phyloP scores from a whole-genome alignment of 2,329 filamentous ascomycete genomes.

The Sporothrix variecibatus region DNA sequence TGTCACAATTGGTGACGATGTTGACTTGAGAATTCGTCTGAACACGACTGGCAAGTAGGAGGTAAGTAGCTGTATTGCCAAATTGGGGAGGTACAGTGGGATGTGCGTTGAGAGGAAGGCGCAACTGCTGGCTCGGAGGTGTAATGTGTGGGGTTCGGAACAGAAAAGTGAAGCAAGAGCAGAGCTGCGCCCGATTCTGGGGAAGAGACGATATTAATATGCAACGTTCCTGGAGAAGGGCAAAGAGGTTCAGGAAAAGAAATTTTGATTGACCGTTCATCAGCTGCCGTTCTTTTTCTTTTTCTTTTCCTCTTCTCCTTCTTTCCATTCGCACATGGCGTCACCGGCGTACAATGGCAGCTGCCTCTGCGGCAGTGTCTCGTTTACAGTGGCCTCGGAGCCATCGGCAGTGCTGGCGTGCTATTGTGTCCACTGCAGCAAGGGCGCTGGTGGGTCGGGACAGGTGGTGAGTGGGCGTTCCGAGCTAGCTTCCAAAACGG shows the following conservation, averaged over 20 bases:
- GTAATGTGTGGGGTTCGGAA: background rate
- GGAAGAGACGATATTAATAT: background rate
- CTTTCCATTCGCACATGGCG: background rate
- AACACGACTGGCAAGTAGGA: background rate
- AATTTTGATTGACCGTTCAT: background rate
- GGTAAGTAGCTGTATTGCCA: background rate
- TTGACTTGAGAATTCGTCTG: background rate
- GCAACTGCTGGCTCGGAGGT: background rate
- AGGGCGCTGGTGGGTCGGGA: background rate
- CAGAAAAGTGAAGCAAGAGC: background rate
- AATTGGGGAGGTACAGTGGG: background rate
- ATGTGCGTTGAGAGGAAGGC: background rate
- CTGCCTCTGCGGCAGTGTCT: background rate
- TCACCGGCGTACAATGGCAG: background rate
- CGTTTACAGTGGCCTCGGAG: background rate
- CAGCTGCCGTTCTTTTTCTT: background rate
- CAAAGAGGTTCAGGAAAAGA: background rate
- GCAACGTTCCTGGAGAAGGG: background rate
- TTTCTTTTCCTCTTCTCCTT: background rate
- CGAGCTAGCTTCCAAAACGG: background rate
- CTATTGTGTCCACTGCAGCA: slow-evolving; percentile 1
- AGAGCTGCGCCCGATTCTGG: background rate
- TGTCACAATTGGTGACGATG: background rate
- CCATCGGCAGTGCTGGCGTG: background rate
- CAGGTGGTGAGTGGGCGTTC: background rate